phyloP scores from a whole-genome alignment of 192 early-diverging fungal genomes.

The Podochytrium sp. region DNA sequence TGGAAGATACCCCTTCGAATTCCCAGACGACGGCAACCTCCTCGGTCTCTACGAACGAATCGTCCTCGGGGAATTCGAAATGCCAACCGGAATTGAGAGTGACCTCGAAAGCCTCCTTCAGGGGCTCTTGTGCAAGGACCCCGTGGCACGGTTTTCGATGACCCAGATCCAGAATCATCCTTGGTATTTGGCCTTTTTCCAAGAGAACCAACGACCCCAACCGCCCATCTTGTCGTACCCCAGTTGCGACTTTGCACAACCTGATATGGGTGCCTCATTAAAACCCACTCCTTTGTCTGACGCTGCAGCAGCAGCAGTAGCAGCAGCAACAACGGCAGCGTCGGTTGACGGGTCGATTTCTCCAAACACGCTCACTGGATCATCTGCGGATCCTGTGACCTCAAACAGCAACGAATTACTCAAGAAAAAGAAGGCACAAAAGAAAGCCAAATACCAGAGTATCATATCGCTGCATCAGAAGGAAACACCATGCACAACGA shows the following conservation, averaged over 20 bases:
- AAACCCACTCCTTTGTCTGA: neutral
- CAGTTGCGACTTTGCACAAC: conserved; percentile 23
- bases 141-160: conserved; percentile 39
- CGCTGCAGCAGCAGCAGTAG: neutral
- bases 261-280: neutral
- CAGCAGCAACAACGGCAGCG: neutral
- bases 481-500: conserved; percentile 55
- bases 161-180: conserved; percentile 46
- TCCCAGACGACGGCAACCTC: conserved; percentile 56
- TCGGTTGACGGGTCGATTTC: too few species aligned
- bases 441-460: conserved; percentile 16
- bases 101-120: conserved; percentile 45
- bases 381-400: neutral
- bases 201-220: conserved; percentile 9
- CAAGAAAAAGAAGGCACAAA: neutral
- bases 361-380: neutral
- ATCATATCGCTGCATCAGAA: conserved; percentile 22
- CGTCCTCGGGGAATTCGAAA: conserved; percentile 42
- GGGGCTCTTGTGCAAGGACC: conserved; percentile 52
- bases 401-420: neutral
- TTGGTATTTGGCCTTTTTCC: conserved; percentile 43
- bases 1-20: conserved; percentile 62
- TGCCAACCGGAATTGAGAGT: conserved; percentile 42
- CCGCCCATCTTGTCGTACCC: conserved; percentile 44
- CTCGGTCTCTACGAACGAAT: conserved; percentile 58